Percentiles rank a stretch among this genome's conserved stretches.
These are phyloP conservation scores for Rubia yunnanensis DNA, from an alignment of 257 asterid species.

Conservation along the genomic window DNA sequence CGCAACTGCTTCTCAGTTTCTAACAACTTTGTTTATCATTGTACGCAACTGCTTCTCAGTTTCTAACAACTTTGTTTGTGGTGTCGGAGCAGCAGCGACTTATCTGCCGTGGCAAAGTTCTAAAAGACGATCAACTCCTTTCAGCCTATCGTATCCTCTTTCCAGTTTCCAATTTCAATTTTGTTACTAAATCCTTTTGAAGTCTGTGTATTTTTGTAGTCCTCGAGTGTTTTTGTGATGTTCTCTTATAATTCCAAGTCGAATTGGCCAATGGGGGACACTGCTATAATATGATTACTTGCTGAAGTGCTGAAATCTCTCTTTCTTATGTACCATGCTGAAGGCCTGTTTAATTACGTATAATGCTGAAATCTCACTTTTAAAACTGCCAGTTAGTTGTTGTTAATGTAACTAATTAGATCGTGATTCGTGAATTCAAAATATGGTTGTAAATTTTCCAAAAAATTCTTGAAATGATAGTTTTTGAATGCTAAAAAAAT, in stretches of 20 bases:
- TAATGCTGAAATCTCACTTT: not conserved
- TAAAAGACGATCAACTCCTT: conserved; percentile 92
- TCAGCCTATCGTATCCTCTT: conserved; percentile 98
- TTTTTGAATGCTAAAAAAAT: not conserved
- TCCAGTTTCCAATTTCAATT: conserved; percentile 2
- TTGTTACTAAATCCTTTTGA: not conserved
- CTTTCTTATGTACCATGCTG: not conserved
- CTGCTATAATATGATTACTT: too few species aligned
- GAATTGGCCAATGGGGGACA: not conserved
- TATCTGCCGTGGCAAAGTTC: conserved; percentile 95
- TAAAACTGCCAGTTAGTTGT: too few species aligned
- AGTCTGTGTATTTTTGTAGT: not conserved
- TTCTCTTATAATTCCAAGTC: not conserved
- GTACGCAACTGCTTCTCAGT: too few species aligned
- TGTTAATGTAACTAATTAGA: not conserved
- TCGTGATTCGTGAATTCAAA: not conserved
- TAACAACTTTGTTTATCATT: not conserved
- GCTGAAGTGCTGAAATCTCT: not conserved
- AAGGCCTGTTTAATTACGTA: not conserved
- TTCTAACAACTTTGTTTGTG: too few species aligned
- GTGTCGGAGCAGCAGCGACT: conserved; percentile 92
- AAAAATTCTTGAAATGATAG: not conserved
- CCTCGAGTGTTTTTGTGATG: not conserved
- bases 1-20: not conserved
- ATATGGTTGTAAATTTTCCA: not conserved